A percentile compares a stretch with the other conserved stretches of the same genome.
Evolutionary conservation across 345 rosid genomes (phyloP).

Genomic region (Pistacia atlantica): DNA sequence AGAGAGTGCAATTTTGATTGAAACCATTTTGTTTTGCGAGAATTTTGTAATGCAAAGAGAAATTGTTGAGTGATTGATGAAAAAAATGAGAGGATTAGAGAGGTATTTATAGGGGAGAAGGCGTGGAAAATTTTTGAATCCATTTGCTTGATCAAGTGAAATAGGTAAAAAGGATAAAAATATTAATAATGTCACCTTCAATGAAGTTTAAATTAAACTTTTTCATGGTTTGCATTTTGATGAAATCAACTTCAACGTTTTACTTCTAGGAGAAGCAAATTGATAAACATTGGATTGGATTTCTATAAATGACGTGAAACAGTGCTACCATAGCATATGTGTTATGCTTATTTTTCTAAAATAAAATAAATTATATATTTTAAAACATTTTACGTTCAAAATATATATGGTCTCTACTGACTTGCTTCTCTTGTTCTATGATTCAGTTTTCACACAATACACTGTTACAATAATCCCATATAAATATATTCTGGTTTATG

Average conservation of each 20-base stretch:
- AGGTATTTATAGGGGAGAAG: conserved; percentile 7
- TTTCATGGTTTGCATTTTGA: not conserved
- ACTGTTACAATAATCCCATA: too few species aligned
- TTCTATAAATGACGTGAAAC: too few species aligned
- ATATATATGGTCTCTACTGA: too few species aligned
- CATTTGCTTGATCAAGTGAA: not conserved
- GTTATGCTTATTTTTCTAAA: too few species aligned
- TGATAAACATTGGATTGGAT: too few species aligned
- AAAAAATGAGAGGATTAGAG: not conserved
- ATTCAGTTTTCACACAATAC: too few species aligned
- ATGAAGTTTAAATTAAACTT: not conserved
- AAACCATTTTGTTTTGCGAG: not conserved
- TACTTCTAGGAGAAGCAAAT: not conserved
- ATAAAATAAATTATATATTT: too few species aligned
- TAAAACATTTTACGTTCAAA: too few species aligned
- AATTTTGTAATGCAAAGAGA: not conserved
- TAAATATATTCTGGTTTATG: too few species aligned
- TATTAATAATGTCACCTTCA: not conserved
- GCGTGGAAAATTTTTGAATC: not conserved
- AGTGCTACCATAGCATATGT: too few species aligned
- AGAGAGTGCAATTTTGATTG: not conserved
- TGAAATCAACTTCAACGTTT: not conserved
- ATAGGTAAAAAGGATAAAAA: too few species aligned
- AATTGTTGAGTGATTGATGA: not conserved
- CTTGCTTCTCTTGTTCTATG: too few species aligned